phyloP scores from a whole-genome alignment of 169 alveolate genomes.

The Babesia sp. region DNA sequence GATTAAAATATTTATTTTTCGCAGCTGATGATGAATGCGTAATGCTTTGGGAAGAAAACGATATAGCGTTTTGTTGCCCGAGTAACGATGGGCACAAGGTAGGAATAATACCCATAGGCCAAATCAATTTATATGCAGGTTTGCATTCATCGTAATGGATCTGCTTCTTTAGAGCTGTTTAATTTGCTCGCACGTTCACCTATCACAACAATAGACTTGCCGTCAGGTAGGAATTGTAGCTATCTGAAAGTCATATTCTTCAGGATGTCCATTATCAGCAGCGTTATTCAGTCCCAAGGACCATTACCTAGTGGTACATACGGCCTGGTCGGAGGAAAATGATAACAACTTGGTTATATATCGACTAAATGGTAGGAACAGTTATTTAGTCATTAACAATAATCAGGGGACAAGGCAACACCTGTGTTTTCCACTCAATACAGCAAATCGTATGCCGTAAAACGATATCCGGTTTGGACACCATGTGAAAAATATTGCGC shows the following conservation, averaged over 20 bases:
- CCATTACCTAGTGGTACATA: conserved; percentile 34
- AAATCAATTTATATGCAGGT: conserved; percentile 30
- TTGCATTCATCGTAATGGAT: conserved; percentile 38
- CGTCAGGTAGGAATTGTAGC: conserved; percentile 33
- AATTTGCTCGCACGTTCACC: conserved; percentile 20
- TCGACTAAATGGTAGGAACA: conserved; percentile 27
- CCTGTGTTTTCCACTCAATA: conserved; percentile 45
- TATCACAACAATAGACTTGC: conserved; percentile 20
- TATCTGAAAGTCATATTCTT: not conserved
- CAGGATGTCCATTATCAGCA: conserved; percentile 41
- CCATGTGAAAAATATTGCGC: conserved; percentile 51
- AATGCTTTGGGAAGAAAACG: conserved; percentile 49
- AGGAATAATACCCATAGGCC: too few species aligned
- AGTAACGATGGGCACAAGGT: conserved; percentile 57
- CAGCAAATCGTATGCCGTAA: conserved; percentile 52
- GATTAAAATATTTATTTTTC: not conserved
- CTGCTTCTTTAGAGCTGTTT: conserved; percentile 23
- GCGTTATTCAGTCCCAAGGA: conserved; percentile 61
- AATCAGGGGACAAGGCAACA: conserved; percentile 6
- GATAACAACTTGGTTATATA: conserved; percentile 54
- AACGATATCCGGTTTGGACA: conserved; percentile 63
- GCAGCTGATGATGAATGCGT: conserved; percentile 33
- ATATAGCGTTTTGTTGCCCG: conserved; percentile 41
- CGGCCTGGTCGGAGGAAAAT: conserved; percentile 53
- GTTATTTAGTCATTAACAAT: not conserved